phyloP scores from a whole-genome alignment of 1,139 yeast species.

The Geotrichum siamense region DNA sequence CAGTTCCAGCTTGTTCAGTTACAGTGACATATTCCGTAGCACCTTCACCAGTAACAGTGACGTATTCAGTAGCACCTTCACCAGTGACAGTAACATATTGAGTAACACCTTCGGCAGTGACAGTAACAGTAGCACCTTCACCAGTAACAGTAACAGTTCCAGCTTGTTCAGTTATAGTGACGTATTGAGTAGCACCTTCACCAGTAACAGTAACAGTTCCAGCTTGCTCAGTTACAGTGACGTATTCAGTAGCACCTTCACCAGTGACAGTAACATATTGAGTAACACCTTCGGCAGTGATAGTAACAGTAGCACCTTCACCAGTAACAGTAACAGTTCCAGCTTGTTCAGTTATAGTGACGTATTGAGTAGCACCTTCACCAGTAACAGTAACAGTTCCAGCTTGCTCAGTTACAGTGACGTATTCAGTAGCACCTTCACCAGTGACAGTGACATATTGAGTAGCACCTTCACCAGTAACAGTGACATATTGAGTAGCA shows the following conservation, averaged over 20 bases:
- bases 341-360: no score
- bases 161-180: conserved; percentile 8
- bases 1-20: conserved; percentile 13
- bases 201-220: conserved; percentile 6
- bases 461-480: conserved; percentile 3
- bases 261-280: background rate
- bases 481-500: background rate
- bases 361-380: conserved; percentile 1
- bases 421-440: conserved; percentile 1
- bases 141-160: conserved; percentile 10
- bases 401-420: conserved; percentile 12
- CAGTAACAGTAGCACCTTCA: conserved; percentile 13
- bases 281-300: background rate
- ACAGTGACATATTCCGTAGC: conserved; percentile 17
- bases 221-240: conserved; percentile 3
- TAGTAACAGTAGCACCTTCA: background rate
- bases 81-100: conserved; percentile 12
- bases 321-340: background rate
- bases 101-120: no score
- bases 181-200: background rate
- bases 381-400: conserved; percentile 18
- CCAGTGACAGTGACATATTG: conserved; percentile 2
- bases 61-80: conserved; percentile 15
- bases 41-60: conserved; percentile 11
- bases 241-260: conserved; percentile 10